Base-by-base conservation (phyloP, 2,329 filamentous ascomycete genomes). In the Beauveria sp. region DNA sequence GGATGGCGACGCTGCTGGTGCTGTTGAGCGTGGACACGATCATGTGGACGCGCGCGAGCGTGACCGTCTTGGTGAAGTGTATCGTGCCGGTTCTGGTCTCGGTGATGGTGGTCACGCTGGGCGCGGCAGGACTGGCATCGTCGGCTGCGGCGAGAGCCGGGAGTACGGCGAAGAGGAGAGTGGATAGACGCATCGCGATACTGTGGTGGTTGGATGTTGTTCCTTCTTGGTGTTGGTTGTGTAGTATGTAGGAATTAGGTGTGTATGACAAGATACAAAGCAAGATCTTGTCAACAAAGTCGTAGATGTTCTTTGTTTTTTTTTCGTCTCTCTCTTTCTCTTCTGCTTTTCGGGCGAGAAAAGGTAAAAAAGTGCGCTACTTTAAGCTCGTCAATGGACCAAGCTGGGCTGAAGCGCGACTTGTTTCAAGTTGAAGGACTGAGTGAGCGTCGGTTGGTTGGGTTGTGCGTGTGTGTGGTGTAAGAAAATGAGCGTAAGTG, bases 131-230 rank as follows among this genome's bases (percentile, higher is more conserved):
- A 5, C 58, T 64, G 57, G 66, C 71, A 56, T 76, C 69, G 8
- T 51, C 26, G 43, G 81, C 81, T 57, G 81, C 67, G 63, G 80
- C 83, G 68, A 84, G 70, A 58, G 82, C 75, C 67, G 83, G 82
- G 69, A 86, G 76, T 64, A 80, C 70, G 63, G 78, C 77, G 63
- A 80, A 70, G 68, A 80, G 62, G 63, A 84, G 67, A 34, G 77
- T 72, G 51, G 70, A 70, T 66, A 76, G 67, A 52, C 75, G 74
- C 75, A 77, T 77, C 59, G 62, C 71, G 67, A 64, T 62, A 63
- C 57, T 72, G 67, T 63, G 61, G 64, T 55, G 61, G 20, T 56
- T 63, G 53, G 56, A 52, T 54, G 48, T 58, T 67, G 51, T 28
- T 50, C 55, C 62, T 55, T 54, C 41, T 62, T 55, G 41, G 62